Evolutionary conservation across 345 rosid genomes (phyloP).

Genomic region (Noccaea bulbosa): DNA sequence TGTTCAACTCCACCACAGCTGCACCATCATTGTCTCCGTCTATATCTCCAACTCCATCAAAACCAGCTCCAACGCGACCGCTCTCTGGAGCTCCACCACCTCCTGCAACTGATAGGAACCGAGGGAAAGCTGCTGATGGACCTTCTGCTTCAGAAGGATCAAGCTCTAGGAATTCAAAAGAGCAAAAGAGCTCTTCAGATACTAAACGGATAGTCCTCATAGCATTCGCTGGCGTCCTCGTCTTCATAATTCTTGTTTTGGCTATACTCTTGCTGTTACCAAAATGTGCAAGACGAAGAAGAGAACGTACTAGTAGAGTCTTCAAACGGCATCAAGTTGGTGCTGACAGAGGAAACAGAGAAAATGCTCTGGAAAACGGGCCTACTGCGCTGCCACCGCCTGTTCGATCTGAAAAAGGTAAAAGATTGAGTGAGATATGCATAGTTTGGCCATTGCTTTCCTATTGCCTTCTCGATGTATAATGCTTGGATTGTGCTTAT

Average conservation of each 20-base stretch:
- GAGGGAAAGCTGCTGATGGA: slow-evolving; percentile 62
- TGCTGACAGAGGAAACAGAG: slow-evolving; percentile 70
- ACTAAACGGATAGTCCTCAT: slow-evolving; percentile 72
- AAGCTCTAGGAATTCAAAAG: slow-evolving; percentile 43
- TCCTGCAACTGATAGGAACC: slow-evolving; percentile 50
- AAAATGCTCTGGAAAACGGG: slow-evolving; percentile 52
- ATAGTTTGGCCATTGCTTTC: slow-evolving; percentile 19
- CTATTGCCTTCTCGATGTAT: background rate
- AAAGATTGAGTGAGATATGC: slow-evolving; percentile 22
- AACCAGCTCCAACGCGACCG: slow-evolving; percentile 50
- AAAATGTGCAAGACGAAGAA: slow-evolving; percentile 53
- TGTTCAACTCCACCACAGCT: slow-evolving; percentile 57
- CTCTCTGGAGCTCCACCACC: slow-evolving; percentile 50
- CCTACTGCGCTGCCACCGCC: slow-evolving; percentile 52
- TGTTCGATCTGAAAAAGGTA: slow-evolving; percentile 69
- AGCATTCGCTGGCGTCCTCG: slow-evolving; percentile 67
- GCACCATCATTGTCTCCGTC: slow-evolving; percentile 65
- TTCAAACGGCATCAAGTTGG: slow-evolving; percentile 72
- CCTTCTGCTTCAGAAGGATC: slow-evolving; percentile 62
- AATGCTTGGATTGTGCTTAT: slow-evolving; percentile 28
- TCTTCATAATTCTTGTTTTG: slow-evolving; percentile 59
- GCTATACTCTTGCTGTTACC: slow-evolving; percentile 64
- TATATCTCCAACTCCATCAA: slow-evolving; percentile 50
- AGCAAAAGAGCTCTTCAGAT: slow-evolving; percentile 50
- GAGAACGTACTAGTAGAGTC: slow-evolving; percentile 55